phyloP scores from a whole-genome alignment of 805 yeast species.

The Lachancea cidri region DNA sequence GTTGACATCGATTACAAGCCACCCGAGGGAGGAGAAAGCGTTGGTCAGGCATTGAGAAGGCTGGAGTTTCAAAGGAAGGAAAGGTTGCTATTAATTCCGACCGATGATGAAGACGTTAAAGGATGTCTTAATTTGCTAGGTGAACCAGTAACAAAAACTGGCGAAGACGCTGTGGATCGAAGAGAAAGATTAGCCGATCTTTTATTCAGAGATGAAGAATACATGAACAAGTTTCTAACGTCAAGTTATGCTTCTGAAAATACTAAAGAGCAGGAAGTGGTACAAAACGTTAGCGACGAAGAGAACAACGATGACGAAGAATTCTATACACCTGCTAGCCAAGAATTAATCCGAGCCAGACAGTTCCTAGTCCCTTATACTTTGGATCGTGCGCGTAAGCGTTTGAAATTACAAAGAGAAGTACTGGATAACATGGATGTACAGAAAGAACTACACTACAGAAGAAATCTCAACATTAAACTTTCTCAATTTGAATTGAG shows the following conservation, averaged over 20 bases:
- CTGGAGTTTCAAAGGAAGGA: constrained; percentile 27
- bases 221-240: constrained; percentile 14
- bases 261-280: constrained; percentile 18
- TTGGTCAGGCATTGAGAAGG: constrained; percentile 23
- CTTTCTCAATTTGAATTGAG: constrained; percentile 38
- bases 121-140: constrained; percentile 41
- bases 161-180: constrained; percentile 58
- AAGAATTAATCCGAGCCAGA: constrained; percentile 49
- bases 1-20: constrained; percentile 11
- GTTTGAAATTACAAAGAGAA: constrained; percentile 37
- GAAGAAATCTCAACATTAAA: constrained; percentile 39
- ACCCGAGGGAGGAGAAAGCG: constrained; percentile 16
- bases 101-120: constrained; percentile 61
- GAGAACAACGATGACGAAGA: constrained; percentile 65
- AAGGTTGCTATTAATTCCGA: constrained; percentile 44
- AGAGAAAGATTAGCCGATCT: constrained; percentile 52
- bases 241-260: constrained; percentile 10
- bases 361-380: constrained; percentile 48
- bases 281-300: constrained; percentile 32
- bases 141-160: constrained; percentile 52
- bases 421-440: constrained; percentile 33
- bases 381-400: constrained; percentile 37
- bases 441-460: constrained; percentile 38
- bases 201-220: constrained; percentile 33
- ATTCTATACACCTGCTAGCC: constrained; percentile 76